These are phyloP conservation scores for Phylloporus sp. DNA, from an alignment of 768 basidiomycete species.

Conservation along the genomic window DNA sequence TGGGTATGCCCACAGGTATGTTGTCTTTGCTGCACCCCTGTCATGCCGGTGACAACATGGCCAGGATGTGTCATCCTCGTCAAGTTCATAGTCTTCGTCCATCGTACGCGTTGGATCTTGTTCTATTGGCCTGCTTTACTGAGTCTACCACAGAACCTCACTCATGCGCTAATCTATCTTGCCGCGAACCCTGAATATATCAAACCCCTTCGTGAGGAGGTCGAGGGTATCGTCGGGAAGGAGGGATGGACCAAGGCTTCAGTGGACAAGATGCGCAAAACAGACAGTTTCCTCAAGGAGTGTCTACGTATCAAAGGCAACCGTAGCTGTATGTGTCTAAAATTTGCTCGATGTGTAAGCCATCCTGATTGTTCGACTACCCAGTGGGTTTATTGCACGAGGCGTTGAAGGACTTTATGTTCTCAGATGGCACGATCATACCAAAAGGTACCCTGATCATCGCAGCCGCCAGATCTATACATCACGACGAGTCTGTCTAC, in stretches of 20 bases:
- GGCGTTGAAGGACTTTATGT: conserved; percentile 30
- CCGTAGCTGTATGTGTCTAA: accelerated
- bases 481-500: conserved; percentile 23
- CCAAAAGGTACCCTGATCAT: conserved; percentile 30
- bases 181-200: conserved; percentile 33
- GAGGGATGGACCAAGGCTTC: conserved; percentile 29
- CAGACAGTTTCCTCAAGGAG: conserved; percentile 38
- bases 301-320: background rate
- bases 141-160: too few species aligned
- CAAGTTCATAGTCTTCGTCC: too few species aligned
- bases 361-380: background rate
- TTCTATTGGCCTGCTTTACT: too few species aligned
- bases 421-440: conserved; percentile 36
- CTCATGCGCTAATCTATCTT: conserved; percentile 33
- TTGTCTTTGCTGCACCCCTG: too few species aligned
- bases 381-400: conserved; percentile 29
- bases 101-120: too few species aligned
- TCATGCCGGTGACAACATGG: too few species aligned
- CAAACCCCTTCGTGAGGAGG: conserved; percentile 35
- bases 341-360: too few species aligned
- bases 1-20: too few species aligned
- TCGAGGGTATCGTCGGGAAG: conserved; percentile 25
- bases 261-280: conserved; percentile 29
- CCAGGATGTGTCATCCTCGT: too few species aligned
- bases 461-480: conserved; percentile 21